Base-by-base conservation (phyloP, 441 rosid genomes). In the Eutrema salsugineum region DNA sequence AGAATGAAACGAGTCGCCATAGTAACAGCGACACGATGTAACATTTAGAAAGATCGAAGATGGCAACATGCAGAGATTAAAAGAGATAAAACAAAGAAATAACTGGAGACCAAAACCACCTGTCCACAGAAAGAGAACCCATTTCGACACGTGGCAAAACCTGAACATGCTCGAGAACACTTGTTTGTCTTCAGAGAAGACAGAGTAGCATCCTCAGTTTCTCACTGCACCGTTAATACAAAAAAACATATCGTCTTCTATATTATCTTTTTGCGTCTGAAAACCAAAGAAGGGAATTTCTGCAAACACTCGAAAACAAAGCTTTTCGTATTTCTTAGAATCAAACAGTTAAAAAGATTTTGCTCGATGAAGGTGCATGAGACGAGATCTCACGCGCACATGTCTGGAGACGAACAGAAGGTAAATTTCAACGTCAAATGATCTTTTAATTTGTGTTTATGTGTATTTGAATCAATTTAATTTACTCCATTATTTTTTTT, bases 351-450 rank as follows among this genome's bases (percentile, higher is more conserved):
- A 14, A 28, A 24, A 20, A 47, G 65, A 53, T 11, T 60, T 42
- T 19, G 6, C 6, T 46, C 48, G 8, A 69, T 70, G 76, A 85
- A 85, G 93, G 90, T 89, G 19, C 93, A 85, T 63, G 97, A 93
- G 74, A 88, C 86, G 11, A 88, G 94, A 78, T 86, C 96, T 46
- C 88, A 83, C 59, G 78, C 77, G 1, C 89, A 81, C 60, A 61
- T 73, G 39, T 73, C 89, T 19, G 73, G 78, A 6, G 90, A 86
- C 15, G 96, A 93, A 6, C 88, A 84, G 28, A 89, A 81, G 67
- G 79, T 76, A 17, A 15, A 2, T 35, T 14, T 51, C 1, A 12
- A 28, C 44, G 62, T 11, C 17, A 30, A 1, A 0, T 3, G 30
- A 10, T 39, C 10, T 17, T 19, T 16, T 5, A 0, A 1, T 16